Base-by-base conservation (phyloP, 2,329 filamentous ascomycete genomes). In the Cylindrodendrum hubeiense region DNA sequence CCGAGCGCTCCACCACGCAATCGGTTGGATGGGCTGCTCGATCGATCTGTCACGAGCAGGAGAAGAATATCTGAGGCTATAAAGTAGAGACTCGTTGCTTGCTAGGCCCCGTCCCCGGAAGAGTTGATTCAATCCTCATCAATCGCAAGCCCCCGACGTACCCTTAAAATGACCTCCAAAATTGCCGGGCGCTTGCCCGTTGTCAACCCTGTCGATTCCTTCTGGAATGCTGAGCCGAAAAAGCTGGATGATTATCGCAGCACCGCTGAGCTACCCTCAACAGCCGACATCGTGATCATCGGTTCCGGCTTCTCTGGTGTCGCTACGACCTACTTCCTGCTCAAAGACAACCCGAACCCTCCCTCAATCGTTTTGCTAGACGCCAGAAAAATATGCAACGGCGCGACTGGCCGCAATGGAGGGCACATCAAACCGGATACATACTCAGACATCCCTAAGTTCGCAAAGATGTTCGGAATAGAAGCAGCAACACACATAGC, bases 251-350 rank as follows among this genome's bases (percentile, higher is more conserved):
- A 30, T 28, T 47, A 49, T 21, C 63, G 57, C 5, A 62, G 43
- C 21, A 65, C 62, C 2, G 15, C 22, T 3, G 50, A 65, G 3
- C 72, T 86, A 0, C 84, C 83, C 0, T 41, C 69, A 2, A 66
- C 79, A 28, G 78, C 75, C 33, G 82, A 86, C 59, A 78, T 86
- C 53, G 78, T 81, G 30, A 81, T 86, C 47, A 78, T 86, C 10
- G 62, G 62, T 7, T 51, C 56, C 21, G 62, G 62, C 6, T 37
- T 60, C 5, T 24, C 62, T 2, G 62, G 84, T 81, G 78, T 81
- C 1, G 78, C 79, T 3, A 79, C 80, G 9, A 81, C 80, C 0
- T 83, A 84, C 57, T 79, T 85, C 66, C 76, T 79, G 19, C 66
- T 76, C n/a, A 67, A 74, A 24, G 55, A 59, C 44, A 55, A 47